Evolutionary conservation across 108 stramenopile species (phyloP).

Genomic region (Stephanodiscus triporus): DNA sequence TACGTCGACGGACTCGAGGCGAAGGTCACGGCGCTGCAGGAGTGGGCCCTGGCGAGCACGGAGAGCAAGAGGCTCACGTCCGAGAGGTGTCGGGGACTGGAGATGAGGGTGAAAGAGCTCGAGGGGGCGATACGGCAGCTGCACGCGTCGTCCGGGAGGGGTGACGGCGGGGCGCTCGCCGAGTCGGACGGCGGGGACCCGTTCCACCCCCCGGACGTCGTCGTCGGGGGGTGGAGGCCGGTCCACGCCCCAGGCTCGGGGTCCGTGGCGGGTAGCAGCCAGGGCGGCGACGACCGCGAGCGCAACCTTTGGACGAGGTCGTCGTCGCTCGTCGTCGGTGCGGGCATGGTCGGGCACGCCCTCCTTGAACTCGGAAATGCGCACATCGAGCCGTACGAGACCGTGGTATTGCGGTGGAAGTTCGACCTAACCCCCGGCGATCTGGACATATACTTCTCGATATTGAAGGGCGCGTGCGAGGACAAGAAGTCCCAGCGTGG

Average conservation of each 20-base stretch:
- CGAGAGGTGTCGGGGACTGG: slow-evolving; percentile 72
- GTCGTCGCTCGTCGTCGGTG: slow-evolving; percentile 78
- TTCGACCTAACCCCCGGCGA: slow-evolving; percentile 82
- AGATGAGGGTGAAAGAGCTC: slow-evolving; percentile 59
- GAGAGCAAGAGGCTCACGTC: slow-evolving; percentile 72
- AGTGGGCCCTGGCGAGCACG: slow-evolving; percentile 86
- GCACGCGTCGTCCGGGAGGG: neutral
- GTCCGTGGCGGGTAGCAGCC: slow-evolving; percentile 17
- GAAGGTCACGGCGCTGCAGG: slow-evolving; percentile 81
- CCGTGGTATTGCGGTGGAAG: slow-evolving; percentile 82
- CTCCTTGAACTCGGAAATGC: slow-evolving; percentile 60
- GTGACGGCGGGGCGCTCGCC: neutral
- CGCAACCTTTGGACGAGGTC: slow-evolving; percentile 63
- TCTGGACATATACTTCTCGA: slow-evolving; percentile 67
- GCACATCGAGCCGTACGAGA: slow-evolving; percentile 52
- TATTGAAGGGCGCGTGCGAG: slow-evolving; percentile 75
- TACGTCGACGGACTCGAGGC: slow-evolving; percentile 75
- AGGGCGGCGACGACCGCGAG: slow-evolving; percentile 18
- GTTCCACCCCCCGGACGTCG: neutral
- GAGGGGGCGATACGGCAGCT: slow-evolving; percentile 18
- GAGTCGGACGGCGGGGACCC: neutral
- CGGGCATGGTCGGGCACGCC: slow-evolving; percentile 60
- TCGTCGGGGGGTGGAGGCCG: neutral
- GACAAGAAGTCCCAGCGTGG: slow-evolving; percentile 49
- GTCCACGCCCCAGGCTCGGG: neutral